phyloP scores from a whole-genome alignment of 2,329 filamentous ascomycete species.

The Diaporthe eres region DNA sequence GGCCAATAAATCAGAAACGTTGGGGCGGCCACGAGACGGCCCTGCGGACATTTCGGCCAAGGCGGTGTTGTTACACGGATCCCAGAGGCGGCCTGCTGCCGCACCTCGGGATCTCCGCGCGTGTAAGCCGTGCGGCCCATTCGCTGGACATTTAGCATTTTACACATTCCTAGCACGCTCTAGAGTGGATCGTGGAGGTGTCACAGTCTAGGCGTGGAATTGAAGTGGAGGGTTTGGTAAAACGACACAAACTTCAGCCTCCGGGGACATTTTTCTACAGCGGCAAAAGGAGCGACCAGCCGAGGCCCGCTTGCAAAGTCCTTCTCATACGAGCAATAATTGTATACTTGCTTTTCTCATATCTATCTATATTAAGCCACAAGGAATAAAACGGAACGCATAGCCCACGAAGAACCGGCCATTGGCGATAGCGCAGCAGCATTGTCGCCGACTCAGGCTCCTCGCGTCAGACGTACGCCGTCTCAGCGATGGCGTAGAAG shows the following conservation, averaged over 20 bases:
- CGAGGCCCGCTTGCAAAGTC: background rate
- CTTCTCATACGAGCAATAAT: background rate
- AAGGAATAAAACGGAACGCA: conserved; percentile 34
- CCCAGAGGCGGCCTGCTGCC: background rate
- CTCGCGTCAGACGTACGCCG: conserved; percentile 64
- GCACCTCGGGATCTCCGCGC: background rate
- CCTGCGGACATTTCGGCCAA: background rate
- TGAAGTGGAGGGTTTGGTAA: too few relatives aligned
- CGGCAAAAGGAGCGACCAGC: background rate
- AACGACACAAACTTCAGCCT: background rate
- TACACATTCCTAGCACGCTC: background rate
- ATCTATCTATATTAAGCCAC: conserved; percentile 10
- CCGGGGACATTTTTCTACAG: background rate
- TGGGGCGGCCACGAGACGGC: background rate
- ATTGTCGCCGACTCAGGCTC: conserved; percentile 61
- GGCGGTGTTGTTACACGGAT: conserved; percentile 3
- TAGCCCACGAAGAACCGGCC: conserved; percentile 41
- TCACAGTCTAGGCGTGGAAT: too few relatives aligned
- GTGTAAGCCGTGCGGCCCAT: background rate
- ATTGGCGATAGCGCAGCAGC: conserved; percentile 66
- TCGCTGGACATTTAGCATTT: background rate
- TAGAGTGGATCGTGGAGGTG: background rate
- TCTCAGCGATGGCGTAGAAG: conserved; percentile 70
- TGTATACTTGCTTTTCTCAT: background rate
- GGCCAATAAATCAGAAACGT: background rate